Conservation (phyloP, 1,284 basidiomycete genomes). For the Puccinia triticina region DNA sequence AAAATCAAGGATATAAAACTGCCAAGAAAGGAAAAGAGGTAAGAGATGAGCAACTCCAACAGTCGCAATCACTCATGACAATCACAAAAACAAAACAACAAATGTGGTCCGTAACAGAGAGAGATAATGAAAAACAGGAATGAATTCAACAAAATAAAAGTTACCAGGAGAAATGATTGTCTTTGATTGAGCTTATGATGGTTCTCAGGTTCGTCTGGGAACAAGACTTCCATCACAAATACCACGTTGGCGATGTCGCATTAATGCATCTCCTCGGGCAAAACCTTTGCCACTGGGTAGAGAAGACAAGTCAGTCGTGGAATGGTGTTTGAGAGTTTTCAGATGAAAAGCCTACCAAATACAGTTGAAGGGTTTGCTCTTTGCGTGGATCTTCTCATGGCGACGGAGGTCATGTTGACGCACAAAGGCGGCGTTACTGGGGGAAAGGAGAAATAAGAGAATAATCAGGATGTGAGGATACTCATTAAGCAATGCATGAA, state of each 20-base stretch:
- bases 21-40: background rate
- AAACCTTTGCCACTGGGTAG: slow-evolving; percentile 62
- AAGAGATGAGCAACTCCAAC: background rate
- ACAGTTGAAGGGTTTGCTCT: slow-evolving; percentile 62
- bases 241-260: slow-evolving; percentile 62
- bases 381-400: slow-evolving; percentile 63
- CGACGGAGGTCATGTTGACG: slow-evolving; percentile 63
- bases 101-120: background rate
- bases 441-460: background rate
- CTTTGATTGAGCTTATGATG: background rate
- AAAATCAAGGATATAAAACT: too few species aligned
- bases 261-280: slow-evolving; percentile 63
- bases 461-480: background rate
- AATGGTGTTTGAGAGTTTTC: background rate
- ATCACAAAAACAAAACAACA: slow-evolving; percentile 3
- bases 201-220: slow-evolving; percentile 52
- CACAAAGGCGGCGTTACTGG: slow-evolving; percentile 62
- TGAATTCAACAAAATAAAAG: background rate
- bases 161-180: background rate
- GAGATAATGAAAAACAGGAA: background rate
- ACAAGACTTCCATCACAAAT: slow-evolving; percentile 61
- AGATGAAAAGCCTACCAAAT: slow-evolving; percentile 54
- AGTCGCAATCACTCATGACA: background rate
- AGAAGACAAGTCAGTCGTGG: background rate
- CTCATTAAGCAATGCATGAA: background rate